Evolutionary conservation across 495 filamentous ascomycete genomes (phyloP).

Genomic region (Penicillium waksmanii): DNA sequence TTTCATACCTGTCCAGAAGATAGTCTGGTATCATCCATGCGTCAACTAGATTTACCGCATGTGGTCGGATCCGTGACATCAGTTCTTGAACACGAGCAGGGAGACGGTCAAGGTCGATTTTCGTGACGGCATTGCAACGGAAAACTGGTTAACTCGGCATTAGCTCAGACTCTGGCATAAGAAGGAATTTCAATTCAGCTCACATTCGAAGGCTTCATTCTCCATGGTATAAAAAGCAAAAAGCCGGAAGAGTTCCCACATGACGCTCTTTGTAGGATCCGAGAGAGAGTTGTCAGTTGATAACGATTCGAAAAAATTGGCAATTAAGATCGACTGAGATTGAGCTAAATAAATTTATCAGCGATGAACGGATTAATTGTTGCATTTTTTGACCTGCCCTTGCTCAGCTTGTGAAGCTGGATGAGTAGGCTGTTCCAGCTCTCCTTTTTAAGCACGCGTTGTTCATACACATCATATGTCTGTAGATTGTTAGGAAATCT

Average conservation of each 20-base stretch:
- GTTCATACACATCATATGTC: constrained; percentile 47
- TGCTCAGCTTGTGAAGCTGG: constrained; percentile 49
- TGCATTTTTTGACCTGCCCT: constrained; percentile 23
- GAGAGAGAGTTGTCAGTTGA: constrained; percentile 29
- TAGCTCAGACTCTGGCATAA: not conserved
- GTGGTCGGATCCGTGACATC: constrained; percentile 47
- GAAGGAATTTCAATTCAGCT: not conserved
- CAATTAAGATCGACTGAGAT: constrained; percentile 50
- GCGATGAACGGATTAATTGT: not conserved
- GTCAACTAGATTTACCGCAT: constrained; percentile 52
- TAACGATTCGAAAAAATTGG: constrained; percentile 43
- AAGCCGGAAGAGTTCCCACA: constrained; percentile 46
- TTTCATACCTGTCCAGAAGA: constrained; percentile 42
- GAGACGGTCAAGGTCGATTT: constrained; percentile 35
- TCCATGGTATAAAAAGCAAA: constrained; percentile 50
- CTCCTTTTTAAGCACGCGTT: constrained; percentile 45
- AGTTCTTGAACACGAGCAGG: constrained; percentile 40
- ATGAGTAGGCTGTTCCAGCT: constrained; percentile 52
- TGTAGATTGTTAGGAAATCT: not conserved
- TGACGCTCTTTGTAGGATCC: constrained; percentile 18
- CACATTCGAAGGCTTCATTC: constrained; percentile 37
- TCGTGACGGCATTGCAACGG: constrained; percentile 38
- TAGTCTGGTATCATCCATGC: constrained; percentile 54
- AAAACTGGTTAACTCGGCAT: constrained; percentile 30
- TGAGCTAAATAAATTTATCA: constrained; percentile 29